phyloP scores from a whole-genome alignment of 2,329 filamentous ascomycete species.

The Colletotrichum neosansevieriae region DNA sequence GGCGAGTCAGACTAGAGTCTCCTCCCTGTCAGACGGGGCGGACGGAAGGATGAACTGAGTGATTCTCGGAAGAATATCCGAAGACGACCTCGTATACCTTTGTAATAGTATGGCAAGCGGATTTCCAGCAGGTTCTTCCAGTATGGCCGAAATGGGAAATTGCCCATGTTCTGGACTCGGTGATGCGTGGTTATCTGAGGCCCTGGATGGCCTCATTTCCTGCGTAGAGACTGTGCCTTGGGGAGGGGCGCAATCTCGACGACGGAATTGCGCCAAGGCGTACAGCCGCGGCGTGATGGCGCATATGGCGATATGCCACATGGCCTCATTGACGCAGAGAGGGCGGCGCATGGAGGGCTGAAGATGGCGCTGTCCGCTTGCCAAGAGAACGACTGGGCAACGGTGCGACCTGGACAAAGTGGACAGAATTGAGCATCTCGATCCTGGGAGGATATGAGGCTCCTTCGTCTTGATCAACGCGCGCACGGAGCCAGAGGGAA shows the following conservation, averaged over 20 bases:
- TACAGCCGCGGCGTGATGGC: conserved; percentile 4
- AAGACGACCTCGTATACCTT: too few relatives aligned
- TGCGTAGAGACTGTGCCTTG: neutral
- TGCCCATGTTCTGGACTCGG: neutral
- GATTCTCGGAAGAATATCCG: conserved; percentile 9
- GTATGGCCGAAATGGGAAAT: too few relatives aligned
- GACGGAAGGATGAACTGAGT: conserved; percentile 10
- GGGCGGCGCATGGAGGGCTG: neutral
- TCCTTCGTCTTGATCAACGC: neutral
- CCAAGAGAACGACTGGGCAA: conserved; percentile 7
- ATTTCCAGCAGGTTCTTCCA: conserved; percentile 5
- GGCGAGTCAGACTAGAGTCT: conserved; percentile 19
- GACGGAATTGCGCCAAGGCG: conserved; percentile 15
- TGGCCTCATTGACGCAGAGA: neutral
- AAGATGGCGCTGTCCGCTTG: conserved; percentile 18
- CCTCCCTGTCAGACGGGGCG: neutral
- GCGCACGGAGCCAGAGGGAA: neutral
- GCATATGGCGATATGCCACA: neutral
- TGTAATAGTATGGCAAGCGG: neutral
- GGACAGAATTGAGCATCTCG: too few relatives aligned
- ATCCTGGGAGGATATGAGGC: neutral
- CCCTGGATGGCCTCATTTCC: neutral
- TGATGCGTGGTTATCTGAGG: neutral
- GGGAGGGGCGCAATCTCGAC: conserved; percentile 1
- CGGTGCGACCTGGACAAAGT: too few relatives aligned